phyloP scores from a whole-genome alignment of 192 early-diverging fungal genomes.

The Pilobolus umbonatus region DNA sequence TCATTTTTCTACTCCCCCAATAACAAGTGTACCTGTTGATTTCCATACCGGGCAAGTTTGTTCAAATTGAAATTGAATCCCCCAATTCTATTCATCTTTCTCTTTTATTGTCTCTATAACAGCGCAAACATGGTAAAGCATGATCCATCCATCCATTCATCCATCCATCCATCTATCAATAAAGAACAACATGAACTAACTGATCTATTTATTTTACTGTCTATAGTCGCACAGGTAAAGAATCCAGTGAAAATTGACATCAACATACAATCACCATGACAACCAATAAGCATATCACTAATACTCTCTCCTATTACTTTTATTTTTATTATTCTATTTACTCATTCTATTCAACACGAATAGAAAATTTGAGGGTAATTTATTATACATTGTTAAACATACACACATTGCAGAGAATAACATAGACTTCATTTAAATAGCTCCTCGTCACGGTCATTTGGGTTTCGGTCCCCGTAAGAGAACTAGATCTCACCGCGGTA shows the following conservation, averaged over 20 bases:
- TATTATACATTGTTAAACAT: not conserved
- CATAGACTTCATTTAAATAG: conserved; percentile 13
- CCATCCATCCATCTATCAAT: conserved; percentile 4
- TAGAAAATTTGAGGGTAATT: conserved; percentile 83
- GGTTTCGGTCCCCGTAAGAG: conserved; percentile 78
- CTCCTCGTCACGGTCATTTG: conserved; percentile 87
- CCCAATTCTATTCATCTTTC: no score
- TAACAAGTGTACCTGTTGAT: no score
- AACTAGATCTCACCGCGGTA: conserved; percentile 88
- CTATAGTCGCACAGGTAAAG: conserved; percentile 14
- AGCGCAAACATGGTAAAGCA: conserved; percentile 2
- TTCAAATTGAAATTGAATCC: no score
- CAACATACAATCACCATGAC: not conserved
- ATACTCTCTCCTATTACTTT: not conserved
- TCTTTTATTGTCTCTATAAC: conserved; percentile 20
- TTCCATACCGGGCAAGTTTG: no score
- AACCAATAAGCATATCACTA: not conserved
- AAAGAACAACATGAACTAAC: not conserved
- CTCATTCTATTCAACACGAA: conserved; percentile 42
- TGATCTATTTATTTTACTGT: not conserved
- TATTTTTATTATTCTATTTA: conserved; percentile 8
- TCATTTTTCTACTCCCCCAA: no score
- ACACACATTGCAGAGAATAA: not conserved
- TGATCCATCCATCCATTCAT: conserved; percentile 22
- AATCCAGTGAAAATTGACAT: not conserved